phyloP scores from a whole-genome alignment of 805 yeast genomes.

The Schwanniomyces occidentalis region DNA sequence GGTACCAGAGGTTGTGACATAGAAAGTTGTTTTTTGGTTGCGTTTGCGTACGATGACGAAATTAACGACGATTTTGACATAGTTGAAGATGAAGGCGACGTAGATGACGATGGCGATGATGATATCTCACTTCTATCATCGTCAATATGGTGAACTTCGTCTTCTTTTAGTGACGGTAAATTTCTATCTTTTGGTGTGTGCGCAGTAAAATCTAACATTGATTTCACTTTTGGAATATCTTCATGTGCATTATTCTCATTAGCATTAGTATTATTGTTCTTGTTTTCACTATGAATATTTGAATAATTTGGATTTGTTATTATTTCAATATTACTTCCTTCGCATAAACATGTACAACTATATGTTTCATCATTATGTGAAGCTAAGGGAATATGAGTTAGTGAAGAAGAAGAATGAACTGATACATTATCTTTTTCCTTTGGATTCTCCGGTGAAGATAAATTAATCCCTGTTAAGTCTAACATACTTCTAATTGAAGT shows the following conservation, averaged over 20 bases:
- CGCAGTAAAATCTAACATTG: slow-evolving; percentile 29
- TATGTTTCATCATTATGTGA: slow-evolving; percentile 15
- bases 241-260: not conserved
- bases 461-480: slow-evolving; percentile 24
- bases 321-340: no score
- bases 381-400: slow-evolving; percentile 20
- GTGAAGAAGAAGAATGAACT: slow-evolving; percentile 25
- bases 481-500: slow-evolving; percentile 41
- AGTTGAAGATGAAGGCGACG: no score
- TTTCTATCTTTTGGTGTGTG: slow-evolving; percentile 5
- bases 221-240: slow-evolving; percentile 19
- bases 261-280: not conserved
- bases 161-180: slow-evolving; percentile 12
- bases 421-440: slow-evolving; percentile 17
- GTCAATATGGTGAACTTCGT: slow-evolving; percentile 6
- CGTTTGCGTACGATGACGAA: no score
- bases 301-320: not conserved
- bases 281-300: not conserved
- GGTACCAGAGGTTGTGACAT: not conserved
- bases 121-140: slow-evolving; percentile 1
- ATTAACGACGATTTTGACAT: no score
- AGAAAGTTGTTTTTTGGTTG: no score
- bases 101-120: no score
- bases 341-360: no score
- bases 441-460: not conserved